Evolutionary conservation across 2,329 filamentous ascomycete species (phyloP), one percentile per base, ranked within the genome.

Genomic region (Beauveria pseudobassiana): DNA sequence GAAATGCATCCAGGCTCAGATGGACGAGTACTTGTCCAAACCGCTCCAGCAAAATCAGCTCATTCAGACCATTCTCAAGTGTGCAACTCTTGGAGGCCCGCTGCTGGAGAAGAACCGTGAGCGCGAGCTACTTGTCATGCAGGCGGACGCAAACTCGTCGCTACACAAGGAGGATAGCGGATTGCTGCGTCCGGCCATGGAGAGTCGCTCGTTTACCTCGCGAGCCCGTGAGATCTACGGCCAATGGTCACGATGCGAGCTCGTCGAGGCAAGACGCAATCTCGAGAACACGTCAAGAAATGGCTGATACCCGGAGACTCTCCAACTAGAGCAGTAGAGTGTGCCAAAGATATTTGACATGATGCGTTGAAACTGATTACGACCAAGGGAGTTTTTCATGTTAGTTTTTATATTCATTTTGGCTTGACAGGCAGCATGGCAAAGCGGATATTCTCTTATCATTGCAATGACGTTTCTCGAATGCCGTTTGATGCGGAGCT

Each of bases 21-120:
- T 99, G 95, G 95, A 99, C 74, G 95, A 99, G 75, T 99, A 99
- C 72, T 80, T 99, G 48, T 96, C 93, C 20, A 99, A 99, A 74
- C 93, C 93, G 28, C 80, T 98, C 64, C 96, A 97, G 75, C 93
- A 96, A 72, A 97, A 96, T 73, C 91, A 96, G 74, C 87, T 98
- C 70, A 97, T 98, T 70, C 93, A 98, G 77, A 97, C 93, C 1
- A 98, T 99, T 63, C 84, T 98, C 66, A 96, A 97, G 74, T 98
- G 93, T 72, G 93, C 92, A 14, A 97, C 95, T 5, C 86, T 98
- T 40, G 92, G 93, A 62, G 89, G 91, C 51, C 88, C 88, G 56
- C 80, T 96, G 59, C 82, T 93, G 58, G 90, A 95, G 73, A 89
- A 91, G 75, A 88, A 88, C 69, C 77, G 85, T 56, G 85, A 87